Evolutionary conservation across 2,329 filamentous ascomycete genomes (phyloP), one percentile per base, ranked within the genome.

Genomic region (Trichophyton verrucosum): DNA sequence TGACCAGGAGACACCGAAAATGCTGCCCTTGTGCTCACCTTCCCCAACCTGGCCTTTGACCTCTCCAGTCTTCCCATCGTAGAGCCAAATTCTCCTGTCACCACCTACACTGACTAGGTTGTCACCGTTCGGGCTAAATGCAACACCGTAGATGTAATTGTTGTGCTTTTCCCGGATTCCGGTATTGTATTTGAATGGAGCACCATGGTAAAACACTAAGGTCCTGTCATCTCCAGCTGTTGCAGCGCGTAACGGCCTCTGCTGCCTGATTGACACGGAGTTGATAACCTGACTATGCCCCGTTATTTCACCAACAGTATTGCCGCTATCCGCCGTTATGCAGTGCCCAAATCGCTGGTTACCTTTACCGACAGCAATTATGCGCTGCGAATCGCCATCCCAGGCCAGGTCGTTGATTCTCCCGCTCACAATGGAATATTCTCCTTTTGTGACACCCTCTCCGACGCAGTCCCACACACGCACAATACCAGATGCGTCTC

Each of bases 361-460:
- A 58, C 94, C 94, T 68, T 97, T 89, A 51, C 94, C 94, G 3
- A 99, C 92, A 2, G 92, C 94, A 69, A 97, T 96, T 70, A 99
- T 87, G 57, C 94, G 87, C 78, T 96, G 91, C 63, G 89, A 95
- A 75, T 99, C 94, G 61, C 91, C 92, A 70, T 97, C 94, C 91
- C 94, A 99, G 1, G 91, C 92, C 66, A 99, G 84, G 73, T 99
- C 94, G 72, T 96, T 95, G 76, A 99, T 92, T 60, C 89, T 87
- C 11, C 94, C 94, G 38, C 89, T 91, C 69, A 97, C 91, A 75
- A 97, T 96, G 70, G 85, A 82, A 75, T 96, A 97, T 75, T 97
- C 92, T 66, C 91, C 89, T 75, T 95, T 95, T 53, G 90, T 96
- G 69, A 86, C 89, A 53, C 91, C 91, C 67, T 90, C 89, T 60